A percentile compares a stretch with the other conserved stretches of the same genome.
These are phyloP conservation scores for Gracilaria domingensis DNA, from an alignment of 23 red algal genomes.

Conservation along the genomic window DNA sequence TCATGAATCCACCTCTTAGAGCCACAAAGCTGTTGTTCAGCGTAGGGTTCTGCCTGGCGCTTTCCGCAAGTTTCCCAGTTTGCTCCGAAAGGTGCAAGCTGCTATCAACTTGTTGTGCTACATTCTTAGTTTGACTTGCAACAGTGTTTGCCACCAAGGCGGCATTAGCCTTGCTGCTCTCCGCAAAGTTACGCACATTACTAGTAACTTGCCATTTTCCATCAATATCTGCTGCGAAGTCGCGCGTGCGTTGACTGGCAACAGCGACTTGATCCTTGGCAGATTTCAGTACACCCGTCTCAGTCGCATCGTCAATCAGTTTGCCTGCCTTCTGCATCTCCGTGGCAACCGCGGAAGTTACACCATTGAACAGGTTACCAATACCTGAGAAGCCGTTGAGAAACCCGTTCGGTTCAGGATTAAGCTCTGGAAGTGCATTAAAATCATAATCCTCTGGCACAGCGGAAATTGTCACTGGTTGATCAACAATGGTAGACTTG, in stretches of 20 bases:
- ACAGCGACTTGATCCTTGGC: conserved; percentile 68
- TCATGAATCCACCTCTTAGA: conserved; percentile 51
- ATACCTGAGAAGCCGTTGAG: conserved; percentile 23
- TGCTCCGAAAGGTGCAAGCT: conserved; percentile 63
- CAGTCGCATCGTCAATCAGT: conserved; percentile 56
- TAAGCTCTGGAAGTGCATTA: background rate
- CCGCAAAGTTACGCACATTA: conserved; percentile 49
- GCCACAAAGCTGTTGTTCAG: conserved; percentile 47
- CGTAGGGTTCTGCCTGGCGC: conserved; percentile 47
- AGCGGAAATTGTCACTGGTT: conserved; percentile 44
- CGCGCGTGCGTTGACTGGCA: conserved; percentile 43
- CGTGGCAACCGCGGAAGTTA: conserved; percentile 41
- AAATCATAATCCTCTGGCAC: conserved; percentile 61
- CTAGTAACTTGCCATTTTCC: conserved; percentile 66
- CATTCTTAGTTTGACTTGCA: conserved; percentile 43
- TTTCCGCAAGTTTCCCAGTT: conserved; percentile 63
- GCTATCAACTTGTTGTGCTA: conserved; percentile 42
- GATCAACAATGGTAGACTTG: conserved; percentile 71
- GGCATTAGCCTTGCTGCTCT: conserved; percentile 55
- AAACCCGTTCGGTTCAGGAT: conserved; percentile 1
- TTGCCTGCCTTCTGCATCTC: conserved; percentile 66
- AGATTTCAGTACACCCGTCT: conserved; percentile 61
- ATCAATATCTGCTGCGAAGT: conserved; percentile 68
- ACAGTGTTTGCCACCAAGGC: conserved; percentile 49
- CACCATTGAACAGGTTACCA: conserved; percentile 50